Base-by-base conservation (phyloP, 192 early-diverging fungal genomes). In the Geranomyces michiganensis region DNA sequence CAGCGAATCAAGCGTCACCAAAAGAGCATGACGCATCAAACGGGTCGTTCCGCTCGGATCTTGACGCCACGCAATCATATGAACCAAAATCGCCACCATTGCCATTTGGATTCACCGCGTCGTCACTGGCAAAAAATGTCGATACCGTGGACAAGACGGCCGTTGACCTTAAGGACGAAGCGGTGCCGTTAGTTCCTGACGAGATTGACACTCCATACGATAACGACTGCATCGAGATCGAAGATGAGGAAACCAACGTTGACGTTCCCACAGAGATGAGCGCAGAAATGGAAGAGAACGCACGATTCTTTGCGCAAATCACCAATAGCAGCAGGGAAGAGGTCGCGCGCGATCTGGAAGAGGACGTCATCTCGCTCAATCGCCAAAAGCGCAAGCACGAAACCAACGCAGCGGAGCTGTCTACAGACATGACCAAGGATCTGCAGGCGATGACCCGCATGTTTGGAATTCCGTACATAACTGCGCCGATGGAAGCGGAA, bases 401-500 rank as follows among this genome's bases (percentile, higher is more conserved):
- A 64, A 72, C 90, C 13, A 80, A 85, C 58, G 82, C 89, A 19
- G 87, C 86, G 26, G 87, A 85, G 17, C 61, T 95, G 9, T 91
- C 84, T 7, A 74, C 81, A n/a, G 74, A 85, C 8, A 93, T 94
- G 91, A 86, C 92, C 43, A 68, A 82, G 9, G 93, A 95, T 15
- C 51, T 53, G 51, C 48, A 87, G 83, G 33, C 84, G 90, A 75
- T 84, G 51, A 26, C 51, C 7, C 19, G 19, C 51, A 76, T 98
- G 13, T 99, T 97, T 90, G 97, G 97, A 1, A 81, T 98, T 30
- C 97, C 97, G 12, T 99, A 90, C 73, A 82, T 98, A 44, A 85
- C 88, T 0, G 92, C 96, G 27, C 95, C 97, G 0, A 93, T 93
- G 90, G 97, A 99, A 82, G 97, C 97, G 5, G 97, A 99, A 75